Base-by-base conservation (phyloP, 306 rosid species). In the Crotalaria pallida region DNA sequence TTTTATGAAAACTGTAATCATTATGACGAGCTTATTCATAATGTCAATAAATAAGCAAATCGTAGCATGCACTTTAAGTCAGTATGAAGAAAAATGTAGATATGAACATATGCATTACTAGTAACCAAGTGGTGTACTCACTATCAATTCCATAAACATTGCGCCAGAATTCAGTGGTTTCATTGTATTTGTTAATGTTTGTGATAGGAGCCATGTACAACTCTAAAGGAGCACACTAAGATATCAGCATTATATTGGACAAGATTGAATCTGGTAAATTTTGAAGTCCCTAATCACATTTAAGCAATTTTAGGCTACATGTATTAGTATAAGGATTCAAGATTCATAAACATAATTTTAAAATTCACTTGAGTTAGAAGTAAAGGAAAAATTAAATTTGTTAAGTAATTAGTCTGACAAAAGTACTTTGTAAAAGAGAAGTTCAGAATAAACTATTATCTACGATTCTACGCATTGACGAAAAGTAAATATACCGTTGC, bases 81-180 rank as follows among this genome's bases (percentile, higher is more conserved):
- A 11, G 16, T 10, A 26, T 18, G 5, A 43, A 71, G 48, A 17
- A 44, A 33, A 71, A 8, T 12, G 58, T 3, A 71, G 21, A 29
- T 21, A 31, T 10, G 9, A 49, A 23, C 7, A 63, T 10, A 0
- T 34, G 6, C 45, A 51, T 9, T 22, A 24, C 16, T 15, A 45
- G 21, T 8, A 33, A 12, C 9, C 3, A 1, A 27, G 66, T 18
- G 17, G 64, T 59, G 67, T 23, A 85, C 98, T 88, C 74, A 94
- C 98, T 94, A 73, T 90, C 89, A 82, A 94, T 90, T 79, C 98
- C 97, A 84, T 94, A 90, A 48, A 94, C 97, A 75, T 87, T 85
- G 83, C 95, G 96, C 98, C 97, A 94, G 81, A 94, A 90, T 70
- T 94, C 95, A 48, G 88, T 79, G 71, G 96, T 87, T 33, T 86